Conservation (phyloP, 2,329 filamentous ascomycete genomes). For the Ceratocystiopsis brevicomis region DNA sequence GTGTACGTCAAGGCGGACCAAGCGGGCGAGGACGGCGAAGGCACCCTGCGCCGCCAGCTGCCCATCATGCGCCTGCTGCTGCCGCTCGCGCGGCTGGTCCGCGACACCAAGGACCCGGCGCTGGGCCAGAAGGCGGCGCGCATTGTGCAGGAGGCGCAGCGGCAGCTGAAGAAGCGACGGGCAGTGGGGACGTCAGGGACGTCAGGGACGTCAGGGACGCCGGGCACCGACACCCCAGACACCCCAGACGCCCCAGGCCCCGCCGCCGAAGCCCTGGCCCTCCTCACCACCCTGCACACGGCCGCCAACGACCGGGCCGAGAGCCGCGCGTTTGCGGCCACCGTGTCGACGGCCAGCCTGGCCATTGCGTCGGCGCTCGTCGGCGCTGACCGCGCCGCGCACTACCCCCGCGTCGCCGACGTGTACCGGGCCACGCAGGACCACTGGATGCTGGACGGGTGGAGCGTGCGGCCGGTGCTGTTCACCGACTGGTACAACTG, state of each 20-base stretch:
- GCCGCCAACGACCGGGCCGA: slow-evolving; percentile 38
- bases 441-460: slow-evolving; percentile 37
- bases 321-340: slow-evolving; percentile 47
- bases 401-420: slow-evolving; percentile 34
- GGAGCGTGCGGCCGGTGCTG: slow-evolving; percentile 43
- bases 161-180: slow-evolving; percentile 40
- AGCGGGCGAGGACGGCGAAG: neutral
- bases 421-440: slow-evolving; percentile 46
- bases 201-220: slow-evolving; percentile 21
- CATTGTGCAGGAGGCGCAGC: slow-evolving; percentile 56
- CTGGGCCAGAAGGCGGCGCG: slow-evolving; percentile 53
- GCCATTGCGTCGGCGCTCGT: slow-evolving; percentile 46
- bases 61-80: slow-evolving; percentile 45
- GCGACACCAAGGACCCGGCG: slow-evolving; percentile 58
- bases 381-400: slow-evolving; percentile 28
- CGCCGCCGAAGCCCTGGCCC: slow-evolving; percentile 18
- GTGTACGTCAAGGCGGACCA: slow-evolving; percentile 60
- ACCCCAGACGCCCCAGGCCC: slow-evolving; percentile 2
- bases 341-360: slow-evolving; percentile 55
- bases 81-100: slow-evolving; percentile 57
- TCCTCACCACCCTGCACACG: slow-evolving; percentile 54
- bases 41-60: neutral
- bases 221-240: slow-evolving; percentile 13
- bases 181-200: neutral
- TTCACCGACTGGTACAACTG: slow-evolving; percentile 60